Evolutionary conservation across 352 stramenopile genomes (phyloP), one percentile per base, ranked within the genome.

Genomic region (Pythium brassicae): DNA sequence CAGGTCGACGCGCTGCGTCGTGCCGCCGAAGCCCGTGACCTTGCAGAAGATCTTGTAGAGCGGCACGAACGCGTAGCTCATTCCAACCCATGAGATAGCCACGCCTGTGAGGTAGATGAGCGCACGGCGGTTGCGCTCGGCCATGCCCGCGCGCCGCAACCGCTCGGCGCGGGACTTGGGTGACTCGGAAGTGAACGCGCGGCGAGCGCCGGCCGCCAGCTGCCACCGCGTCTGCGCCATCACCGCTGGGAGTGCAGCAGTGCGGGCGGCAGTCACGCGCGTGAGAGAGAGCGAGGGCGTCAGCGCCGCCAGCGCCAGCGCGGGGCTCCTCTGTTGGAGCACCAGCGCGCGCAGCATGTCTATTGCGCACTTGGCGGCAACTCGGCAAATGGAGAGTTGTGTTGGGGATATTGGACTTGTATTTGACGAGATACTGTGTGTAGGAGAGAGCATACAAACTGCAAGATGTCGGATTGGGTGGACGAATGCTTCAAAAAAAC

Each of bases 1-100:
- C n/a, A 78, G 66, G 35, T 95, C 79, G 1, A 67, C 72, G 50
- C 88, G 75, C 59, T 91, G 88, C 20, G 94, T 98, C 25, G 95
- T 98, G 27, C 95, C 94, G 37, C 96, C 96, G 72, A 98, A 99
- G 35, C 96, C 96, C 20, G 96, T 99, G 57, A 97, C 92, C 68
- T 99, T 96, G 71, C 97, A 99, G 68, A 99, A 99, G 35, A 98
- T 94, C 70, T 99, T 99, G 82, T 99, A 99, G 42, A 99, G 70
- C 47, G 97, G 97, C 34, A 99, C 97, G 17, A 96, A 89, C 6
- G 96, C 96, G 63, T 99, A 99, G 44, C 92, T 97, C 26, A 98
- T 75, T 14, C 96, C 97, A 2, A 99, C 57, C 48, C 90, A 96
- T 11, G 90, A 90, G 20, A 99, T 78, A 1, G 97, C 94, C 22